Base-by-base conservation (phyloP, 2,329 filamentous ascomycete species). In the Clonostachys solani region DNA sequence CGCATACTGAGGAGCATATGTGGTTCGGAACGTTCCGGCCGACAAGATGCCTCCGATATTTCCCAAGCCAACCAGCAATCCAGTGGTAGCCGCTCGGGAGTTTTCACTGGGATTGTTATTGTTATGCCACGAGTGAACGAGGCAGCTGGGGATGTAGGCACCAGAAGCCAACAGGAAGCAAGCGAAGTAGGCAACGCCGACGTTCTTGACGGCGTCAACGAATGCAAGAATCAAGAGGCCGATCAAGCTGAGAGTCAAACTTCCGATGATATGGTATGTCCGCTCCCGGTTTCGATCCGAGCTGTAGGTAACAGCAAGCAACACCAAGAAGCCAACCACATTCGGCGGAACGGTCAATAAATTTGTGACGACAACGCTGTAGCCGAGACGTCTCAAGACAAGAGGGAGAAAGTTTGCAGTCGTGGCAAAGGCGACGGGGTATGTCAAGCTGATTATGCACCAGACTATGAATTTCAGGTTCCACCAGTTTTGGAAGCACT, bases 21-120 rank as follows among this genome's bases (percentile, higher is more conserved):
- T 65, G 0, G 64, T 66, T 8, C 73, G 62, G 47, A 77, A 78
- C 0, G 71, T 77, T 1, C 64, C 69, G 8, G 61, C 62, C 3
- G 54, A 65, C n/a, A 77, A 47, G 13, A 78, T 69, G 0, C 74
- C 74, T 0, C 66, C 72, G 4, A 78, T 49, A 49, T 78, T 78
- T 0, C 72, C 73, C 8, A 78, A 54, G 1, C 71, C 74, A 6
- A 74, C 72, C 2, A 73, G 60, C 13, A 76, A 56, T 0, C 69
- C 74, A 2, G 72, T 77, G 10, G 69, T 74, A 0, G 73, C 72
- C 6, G 74, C 73, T 0, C 74, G 66, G 0, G 52, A 57, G 23
- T 59, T 76, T 58, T 80, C 74, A 19, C 72, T 67, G 8, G 75
- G 58, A 40, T 74, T 77, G 54, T 78, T 78, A 50, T 77, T 78